Conservation (phyloP, 2,329 filamentous ascomycete species). For the Hymenoscyphus infarciens region DNA sequence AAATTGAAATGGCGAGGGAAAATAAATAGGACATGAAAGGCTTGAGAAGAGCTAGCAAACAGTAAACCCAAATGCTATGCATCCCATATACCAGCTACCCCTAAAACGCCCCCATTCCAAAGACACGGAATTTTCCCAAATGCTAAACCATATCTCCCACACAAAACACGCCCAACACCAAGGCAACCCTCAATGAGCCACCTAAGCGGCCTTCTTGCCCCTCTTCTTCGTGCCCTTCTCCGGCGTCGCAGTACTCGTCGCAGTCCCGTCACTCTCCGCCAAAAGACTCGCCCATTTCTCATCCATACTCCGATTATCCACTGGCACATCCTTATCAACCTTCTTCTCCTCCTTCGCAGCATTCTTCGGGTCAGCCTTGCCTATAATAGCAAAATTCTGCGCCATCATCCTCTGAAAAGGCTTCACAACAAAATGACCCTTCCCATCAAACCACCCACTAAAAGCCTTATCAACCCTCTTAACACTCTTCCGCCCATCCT, state of each 20-base stretch:
- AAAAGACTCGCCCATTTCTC: constrained; percentile 33
- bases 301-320: constrained; percentile 29
- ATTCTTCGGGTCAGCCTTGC: constrained; percentile 60
- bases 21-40: too few species aligned
- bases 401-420: constrained; percentile 79
- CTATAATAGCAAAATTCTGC: constrained; percentile 62
- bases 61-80: too few species aligned
- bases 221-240: constrained; percentile 27
- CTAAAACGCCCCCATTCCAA: too few species aligned
- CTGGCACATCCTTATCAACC: constrained; percentile 18
- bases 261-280: constrained; percentile 30
- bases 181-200: background rate
- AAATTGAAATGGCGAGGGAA: too few species aligned
- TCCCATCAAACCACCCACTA: constrained; percentile 70
- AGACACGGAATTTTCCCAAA: too few species aligned
- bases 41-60: too few species aligned
- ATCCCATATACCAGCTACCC: too few species aligned
- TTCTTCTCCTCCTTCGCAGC: constrained; percentile 37
- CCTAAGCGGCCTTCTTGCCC: constrained; percentile 29
- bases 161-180: too few species aligned
- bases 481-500: constrained; percentile 15
- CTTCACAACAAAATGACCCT: constrained; percentile 66
- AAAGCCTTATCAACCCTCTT: constrained; percentile 57
- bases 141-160: too few species aligned
- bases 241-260: constrained; percentile 18